phyloP scores from a whole-genome alignment of 2,329 filamentous ascomycete species.

The Aspergillus sp. region DNA sequence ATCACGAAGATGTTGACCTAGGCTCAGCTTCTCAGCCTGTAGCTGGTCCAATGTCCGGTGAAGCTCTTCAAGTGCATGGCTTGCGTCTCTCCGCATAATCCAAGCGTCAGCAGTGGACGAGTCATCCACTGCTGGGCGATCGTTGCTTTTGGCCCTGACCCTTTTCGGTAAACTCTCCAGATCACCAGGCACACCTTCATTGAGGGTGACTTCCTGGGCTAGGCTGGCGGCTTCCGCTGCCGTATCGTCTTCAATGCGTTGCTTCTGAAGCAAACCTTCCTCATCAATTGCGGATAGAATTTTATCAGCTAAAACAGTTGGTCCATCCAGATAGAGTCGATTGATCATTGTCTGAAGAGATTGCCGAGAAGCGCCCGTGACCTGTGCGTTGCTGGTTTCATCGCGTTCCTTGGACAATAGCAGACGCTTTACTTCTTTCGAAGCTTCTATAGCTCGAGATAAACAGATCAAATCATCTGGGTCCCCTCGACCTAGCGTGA shows the following conservation, averaged over 20 bases:
- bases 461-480: constrained; percentile 85
- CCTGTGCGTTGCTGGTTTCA: constrained; percentile 22
- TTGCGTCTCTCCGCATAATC: constrained; percentile 68
- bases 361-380: constrained; percentile 17
- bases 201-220: constrained; percentile 68
- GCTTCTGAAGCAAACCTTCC: constrained; percentile 79
- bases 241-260: constrained; percentile 72
- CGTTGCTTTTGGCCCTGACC: constrained; percentile 29
- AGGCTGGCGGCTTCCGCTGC: constrained; percentile 69
- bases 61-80: constrained; percentile 61
- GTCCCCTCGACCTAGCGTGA: constrained; percentile 87
- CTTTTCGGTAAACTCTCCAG: constrained; percentile 57
- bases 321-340: constrained; percentile 56
- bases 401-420: constrained; percentile 26
- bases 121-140: constrained; percentile 34
- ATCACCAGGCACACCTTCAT: constrained; percentile 63
- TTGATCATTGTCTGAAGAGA: constrained; percentile 32
- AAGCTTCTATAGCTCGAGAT: constrained; percentile 75
- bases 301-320: constrained; percentile 65
- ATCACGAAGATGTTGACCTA: constrained; percentile 63
- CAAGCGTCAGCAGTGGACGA: constrained; percentile 53
- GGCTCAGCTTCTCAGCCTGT: constrained; percentile 56
- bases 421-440: constrained; percentile 59
- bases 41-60: constrained; percentile 67
- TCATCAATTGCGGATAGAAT: constrained; percentile 86